Conservation (phyloP, 305 asterid genomes). For the Solanum hybrid region DNA sequence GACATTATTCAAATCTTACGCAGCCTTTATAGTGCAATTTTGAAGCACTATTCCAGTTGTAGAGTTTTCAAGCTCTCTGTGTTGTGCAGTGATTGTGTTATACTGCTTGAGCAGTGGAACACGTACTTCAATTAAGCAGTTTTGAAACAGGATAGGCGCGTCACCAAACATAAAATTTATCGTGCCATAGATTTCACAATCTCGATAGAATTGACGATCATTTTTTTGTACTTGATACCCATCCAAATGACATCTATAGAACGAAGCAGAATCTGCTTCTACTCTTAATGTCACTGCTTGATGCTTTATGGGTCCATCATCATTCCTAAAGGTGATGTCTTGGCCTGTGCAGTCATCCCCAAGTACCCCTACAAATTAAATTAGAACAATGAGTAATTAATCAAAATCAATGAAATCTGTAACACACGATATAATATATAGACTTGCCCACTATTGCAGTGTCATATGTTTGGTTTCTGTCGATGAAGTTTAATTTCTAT, state of each 20-base stretch:
- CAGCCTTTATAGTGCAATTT: neutral
- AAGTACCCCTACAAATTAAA: neutral
- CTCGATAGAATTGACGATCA: neutral
- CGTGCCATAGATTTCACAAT: neutral
- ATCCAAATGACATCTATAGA: no score
- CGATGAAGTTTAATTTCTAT: neutral
- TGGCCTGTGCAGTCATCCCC: neutral
- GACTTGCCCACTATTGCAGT: neutral
- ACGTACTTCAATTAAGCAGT: no score
- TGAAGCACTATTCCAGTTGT: neutral
- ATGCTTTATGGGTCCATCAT: neutral
- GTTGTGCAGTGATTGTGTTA: neutral
- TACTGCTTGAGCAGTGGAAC: neutral
- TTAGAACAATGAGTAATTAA: neutral
- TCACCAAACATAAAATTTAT: no score
- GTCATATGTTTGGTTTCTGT: neutral
- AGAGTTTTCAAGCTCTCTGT: neutral
- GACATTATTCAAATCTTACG: neutral
- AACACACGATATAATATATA: neutral
- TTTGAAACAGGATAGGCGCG: rapidly evolving
- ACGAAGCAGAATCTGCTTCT: no score
- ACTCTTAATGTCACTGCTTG: neutral
- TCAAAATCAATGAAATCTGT: no score
- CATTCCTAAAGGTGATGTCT: neutral
- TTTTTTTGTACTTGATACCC: no score